phyloP scores from a whole-genome alignment of 2,329 filamentous ascomycete genomes.

The Pseudonectria foliicola region DNA sequence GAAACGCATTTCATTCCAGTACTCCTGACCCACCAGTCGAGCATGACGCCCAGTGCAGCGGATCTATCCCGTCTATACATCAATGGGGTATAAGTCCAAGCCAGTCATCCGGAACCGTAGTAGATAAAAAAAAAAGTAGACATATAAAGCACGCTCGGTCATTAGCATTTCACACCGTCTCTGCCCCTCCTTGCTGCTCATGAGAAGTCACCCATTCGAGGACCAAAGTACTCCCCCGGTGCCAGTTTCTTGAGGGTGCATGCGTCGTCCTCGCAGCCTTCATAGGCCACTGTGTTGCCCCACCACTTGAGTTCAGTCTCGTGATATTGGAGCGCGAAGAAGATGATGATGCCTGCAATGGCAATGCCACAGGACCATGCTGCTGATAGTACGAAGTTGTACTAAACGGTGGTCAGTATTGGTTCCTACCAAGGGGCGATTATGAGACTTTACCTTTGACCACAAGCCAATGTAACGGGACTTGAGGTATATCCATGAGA shows the following conservation, averaged over 20 bases:
- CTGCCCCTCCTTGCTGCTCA: constrained; percentile 11
- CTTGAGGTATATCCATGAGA: constrained; percentile 47
- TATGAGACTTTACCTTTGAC: constrained; percentile 35
- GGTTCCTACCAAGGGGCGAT: background rate
- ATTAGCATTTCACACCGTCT: constrained; percentile 17
- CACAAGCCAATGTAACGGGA: constrained; percentile 42
- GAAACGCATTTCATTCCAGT: too few relatives aligned
- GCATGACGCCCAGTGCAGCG: too few relatives aligned
- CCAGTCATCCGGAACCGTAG: constrained; percentile 13
- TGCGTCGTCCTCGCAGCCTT: constrained; percentile 35
- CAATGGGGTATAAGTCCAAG: constrained; percentile 20
- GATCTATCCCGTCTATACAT: constrained; percentile 16
- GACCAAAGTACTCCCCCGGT: constrained; percentile 32
- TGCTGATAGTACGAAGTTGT: constrained; percentile 47
- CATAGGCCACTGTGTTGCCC: constrained; percentile 36
- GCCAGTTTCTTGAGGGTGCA: constrained; percentile 31
- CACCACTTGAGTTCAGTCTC: constrained; percentile 39
- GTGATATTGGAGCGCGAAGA: constrained; percentile 44
- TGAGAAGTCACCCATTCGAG: constrained; percentile 31
- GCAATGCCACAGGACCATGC: constrained; percentile 44
- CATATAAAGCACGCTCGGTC: constrained; percentile 18
- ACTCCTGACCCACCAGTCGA: too few relatives aligned
- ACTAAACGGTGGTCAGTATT: constrained; percentile 24
- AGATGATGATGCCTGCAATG: constrained; percentile 44
- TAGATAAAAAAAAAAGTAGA: background rate